Conservation (phyloP, 345 rosid genomes). For the Lepidium didymum region DNA sequence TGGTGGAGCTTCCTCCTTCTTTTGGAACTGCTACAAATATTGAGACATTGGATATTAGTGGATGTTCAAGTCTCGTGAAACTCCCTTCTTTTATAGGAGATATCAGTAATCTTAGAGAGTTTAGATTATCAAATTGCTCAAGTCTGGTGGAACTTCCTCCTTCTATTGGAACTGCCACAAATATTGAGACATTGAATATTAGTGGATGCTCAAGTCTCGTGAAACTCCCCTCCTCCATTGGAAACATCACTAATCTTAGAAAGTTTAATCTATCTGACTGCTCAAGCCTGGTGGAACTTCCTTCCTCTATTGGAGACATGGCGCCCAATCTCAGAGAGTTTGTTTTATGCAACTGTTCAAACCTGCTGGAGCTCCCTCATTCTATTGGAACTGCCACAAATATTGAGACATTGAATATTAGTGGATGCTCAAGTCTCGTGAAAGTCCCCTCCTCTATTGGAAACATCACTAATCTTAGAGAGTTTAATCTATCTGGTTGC, state of each 20-base stretch:
- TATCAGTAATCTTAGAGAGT: too few relatives aligned
- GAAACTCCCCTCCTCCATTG: not conserved
- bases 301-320: not conserved
- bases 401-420: rapidly evolving
- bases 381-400: not conserved
- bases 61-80: not conserved
- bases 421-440: not conserved
- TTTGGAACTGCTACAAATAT: not conserved
- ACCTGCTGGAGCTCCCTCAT: not conserved
- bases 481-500: not conserved
- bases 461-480: not conserved
- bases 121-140: not conserved
- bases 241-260: not conserved
- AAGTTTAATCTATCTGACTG: not conserved
- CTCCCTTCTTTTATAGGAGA: not conserved
- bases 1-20: not conserved
- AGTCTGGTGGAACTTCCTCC: not conserved
- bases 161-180: not conserved
- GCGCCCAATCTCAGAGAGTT: too few relatives aligned
- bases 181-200: not conserved
- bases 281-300: not conserved
- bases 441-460: not conserved
- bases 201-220: not conserved
- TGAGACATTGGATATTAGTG: not conserved
- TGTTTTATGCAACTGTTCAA: not conserved